Evolutionary conservation across 2,329 filamentous ascomycete species (phyloP), one percentile per base, ranked within the genome.

Genomic region (Colletotrichum sublineola): DNA sequence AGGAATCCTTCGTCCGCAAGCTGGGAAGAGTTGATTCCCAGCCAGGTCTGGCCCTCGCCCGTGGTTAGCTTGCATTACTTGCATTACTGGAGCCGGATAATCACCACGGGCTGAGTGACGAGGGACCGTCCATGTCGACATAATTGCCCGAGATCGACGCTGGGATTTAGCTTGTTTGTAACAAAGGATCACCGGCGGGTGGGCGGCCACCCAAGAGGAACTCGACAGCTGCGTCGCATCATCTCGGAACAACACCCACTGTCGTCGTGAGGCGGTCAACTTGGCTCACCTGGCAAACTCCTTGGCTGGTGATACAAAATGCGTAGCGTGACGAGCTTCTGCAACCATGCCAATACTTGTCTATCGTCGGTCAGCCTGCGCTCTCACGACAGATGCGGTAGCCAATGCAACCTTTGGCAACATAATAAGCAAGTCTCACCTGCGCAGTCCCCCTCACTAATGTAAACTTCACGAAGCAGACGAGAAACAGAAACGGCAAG

Each of bases 31-130:
- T 46, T n/a, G 44, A 24, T 24, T 15, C 15, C 40, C 42, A 2
- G 29, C 18, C 24, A 29, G 4, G 24, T 24, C 24, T 24, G 24
- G 24, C 24, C 24, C 24, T 24, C 24, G 24, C 24, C 24, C 24
- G 24, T 24, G 24, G 24, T 24, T 24, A 24, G 24, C 24, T 1
- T 24, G 24, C 24, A 24, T 24, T 24, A 24, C 24, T 24, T 24
- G 24, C 24, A 24, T 24, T 24, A 24, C 24, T 24, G 24, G 24
- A 24, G 24, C 24, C 24, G 42, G 15, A 18, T 44, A 8, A 65
- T 66, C 33, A 33, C n/a, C 48, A 11, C 64, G 69, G 66, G 66
- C 65, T 72, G 53, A 66, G 69, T 60, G 66, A 72, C 18, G 12
- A 15, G 9, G 14, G 14, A 31, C 44, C 6, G 42, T 20, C 44